A percentile compares a stretch with the other conserved stretches of the same genome.
Conservation (phyloP, 2,329 filamentous ascomycete genomes). For the Helotiales sp. region DNA sequence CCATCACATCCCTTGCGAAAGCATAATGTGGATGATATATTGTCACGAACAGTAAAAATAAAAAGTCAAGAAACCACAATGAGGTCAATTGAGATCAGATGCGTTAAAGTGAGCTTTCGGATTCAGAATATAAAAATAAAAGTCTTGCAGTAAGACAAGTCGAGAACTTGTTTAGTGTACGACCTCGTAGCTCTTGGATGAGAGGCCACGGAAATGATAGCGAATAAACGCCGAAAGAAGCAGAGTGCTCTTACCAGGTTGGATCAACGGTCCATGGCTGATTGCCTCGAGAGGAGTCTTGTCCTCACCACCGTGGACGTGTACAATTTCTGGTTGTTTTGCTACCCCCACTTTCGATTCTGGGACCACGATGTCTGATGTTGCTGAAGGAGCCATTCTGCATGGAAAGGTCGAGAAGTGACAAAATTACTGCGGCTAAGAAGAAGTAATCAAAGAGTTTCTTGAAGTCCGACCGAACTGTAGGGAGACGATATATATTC, state of each 20-base stretch:
- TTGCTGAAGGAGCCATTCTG: slow-evolving; percentile 26
- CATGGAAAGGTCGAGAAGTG: neutral
- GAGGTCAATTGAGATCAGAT: too few species aligned
- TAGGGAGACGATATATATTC: neutral
- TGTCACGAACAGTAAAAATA: too few species aligned
- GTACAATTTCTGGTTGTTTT: slow-evolving; percentile 15
- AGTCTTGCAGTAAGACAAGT: too few species aligned
- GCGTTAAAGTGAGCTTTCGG: too few species aligned
- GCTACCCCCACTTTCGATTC: slow-evolving; percentile 16
- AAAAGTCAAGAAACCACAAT: too few species aligned
- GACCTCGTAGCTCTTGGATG: too few species aligned
- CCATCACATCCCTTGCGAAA: neutral
- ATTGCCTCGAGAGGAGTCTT: slow-evolving; percentile 36
- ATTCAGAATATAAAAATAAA: too few species aligned
- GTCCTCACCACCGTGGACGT: slow-evolving; percentile 31
- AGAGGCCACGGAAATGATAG: neutral
- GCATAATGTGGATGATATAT: too few species aligned
- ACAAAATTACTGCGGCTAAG: neutral
- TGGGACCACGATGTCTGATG: slow-evolving; percentile 12
- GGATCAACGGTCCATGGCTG: slow-evolving; percentile 33
- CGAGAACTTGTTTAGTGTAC: too few species aligned
- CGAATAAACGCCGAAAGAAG: neutral
- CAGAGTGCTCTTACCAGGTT: slow-evolving; percentile 21
- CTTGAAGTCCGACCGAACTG: too few species aligned
- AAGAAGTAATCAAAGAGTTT: neutral